Evolutionary conservation across 345 rosid genomes (phyloP).

Genomic region (Dovyalis caffra): DNA sequence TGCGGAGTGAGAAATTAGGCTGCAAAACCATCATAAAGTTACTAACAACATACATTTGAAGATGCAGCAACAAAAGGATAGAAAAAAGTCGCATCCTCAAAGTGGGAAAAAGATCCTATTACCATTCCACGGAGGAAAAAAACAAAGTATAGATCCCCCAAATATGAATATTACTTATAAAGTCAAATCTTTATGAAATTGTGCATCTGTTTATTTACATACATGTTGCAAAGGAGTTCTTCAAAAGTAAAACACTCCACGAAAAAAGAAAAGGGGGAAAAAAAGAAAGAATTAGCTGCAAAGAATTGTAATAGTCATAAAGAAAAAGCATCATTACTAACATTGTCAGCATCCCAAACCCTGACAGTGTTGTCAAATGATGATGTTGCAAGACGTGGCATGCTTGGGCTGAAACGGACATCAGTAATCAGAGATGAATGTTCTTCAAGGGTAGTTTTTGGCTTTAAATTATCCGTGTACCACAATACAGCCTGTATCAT

Average conservation of each 20-base stretch:
- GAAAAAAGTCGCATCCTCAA: not conserved
- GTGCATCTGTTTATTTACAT: too few species aligned
- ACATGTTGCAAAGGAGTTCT: not conserved
- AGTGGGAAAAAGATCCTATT: not conserved
- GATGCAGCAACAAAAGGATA: not conserved
- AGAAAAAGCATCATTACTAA: constrained; percentile 33
- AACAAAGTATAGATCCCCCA: not conserved
- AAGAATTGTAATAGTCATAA: not conserved
- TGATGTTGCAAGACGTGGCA: constrained; percentile 88
- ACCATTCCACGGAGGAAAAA: not conserved
- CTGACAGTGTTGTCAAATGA: constrained; percentile 95
- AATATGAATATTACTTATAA: not conserved
- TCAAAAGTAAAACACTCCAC: not conserved
- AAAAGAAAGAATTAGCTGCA: not conserved
- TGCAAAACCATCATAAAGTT: constrained; percentile 39
- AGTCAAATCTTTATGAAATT: not conserved
- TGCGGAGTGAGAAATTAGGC: constrained; percentile 84
- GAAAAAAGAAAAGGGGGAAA: not conserved
- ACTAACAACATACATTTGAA: not conserved
- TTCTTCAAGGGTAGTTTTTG: constrained; percentile 74
- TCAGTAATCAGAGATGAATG: constrained; percentile 81
- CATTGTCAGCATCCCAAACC: constrained; percentile 99
- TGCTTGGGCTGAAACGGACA: constrained; percentile 92
- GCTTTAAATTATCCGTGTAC: constrained; percentile 71
- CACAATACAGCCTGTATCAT: constrained; percentile 78